These are phyloP conservation scores for Leishmania amazonensis DNA, from an alignment of 208 protist species.

Conservation along the genomic window DNA sequence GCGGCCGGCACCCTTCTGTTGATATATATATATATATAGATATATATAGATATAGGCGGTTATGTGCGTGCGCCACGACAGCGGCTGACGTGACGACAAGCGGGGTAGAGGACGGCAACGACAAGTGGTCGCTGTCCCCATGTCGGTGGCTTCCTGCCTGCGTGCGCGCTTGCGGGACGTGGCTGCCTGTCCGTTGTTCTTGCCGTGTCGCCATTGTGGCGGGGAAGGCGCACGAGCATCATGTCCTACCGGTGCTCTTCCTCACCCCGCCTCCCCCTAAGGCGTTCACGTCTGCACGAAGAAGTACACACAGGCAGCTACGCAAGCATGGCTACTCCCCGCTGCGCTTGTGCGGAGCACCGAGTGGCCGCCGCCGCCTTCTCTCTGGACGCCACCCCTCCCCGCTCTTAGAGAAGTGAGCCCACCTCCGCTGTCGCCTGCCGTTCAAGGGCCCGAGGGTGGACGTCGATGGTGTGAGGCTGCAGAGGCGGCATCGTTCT, in stretches of 20 bases:
- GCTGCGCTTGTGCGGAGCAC: background rate
- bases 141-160: background rate
- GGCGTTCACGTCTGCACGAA: background rate
- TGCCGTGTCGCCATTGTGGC: background rate
- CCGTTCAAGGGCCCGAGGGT: background rate
- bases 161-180: background rate
- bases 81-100: too few relatives aligned
- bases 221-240: background rate
- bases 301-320: background rate
- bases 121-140: background rate
- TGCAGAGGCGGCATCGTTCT: background rate
- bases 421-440: background rate
- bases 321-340: background rate
- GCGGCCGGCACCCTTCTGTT: background rate
- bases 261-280: background rate
- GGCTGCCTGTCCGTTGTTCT: background rate
- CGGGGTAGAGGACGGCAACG: background rate
- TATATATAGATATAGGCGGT: too few relatives aligned
- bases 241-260: background rate
- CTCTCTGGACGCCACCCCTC: background rate
- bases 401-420: background rate
- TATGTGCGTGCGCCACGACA: too few relatives aligned
- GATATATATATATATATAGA: too few relatives aligned
- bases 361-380: background rate
- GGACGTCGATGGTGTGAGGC: background rate